A percentile compares a stretch with the other conserved stretches of the same genome.
Conservation (phyloP, 1,139 yeast species). For the Geotrichum klebahnii region DNA sequence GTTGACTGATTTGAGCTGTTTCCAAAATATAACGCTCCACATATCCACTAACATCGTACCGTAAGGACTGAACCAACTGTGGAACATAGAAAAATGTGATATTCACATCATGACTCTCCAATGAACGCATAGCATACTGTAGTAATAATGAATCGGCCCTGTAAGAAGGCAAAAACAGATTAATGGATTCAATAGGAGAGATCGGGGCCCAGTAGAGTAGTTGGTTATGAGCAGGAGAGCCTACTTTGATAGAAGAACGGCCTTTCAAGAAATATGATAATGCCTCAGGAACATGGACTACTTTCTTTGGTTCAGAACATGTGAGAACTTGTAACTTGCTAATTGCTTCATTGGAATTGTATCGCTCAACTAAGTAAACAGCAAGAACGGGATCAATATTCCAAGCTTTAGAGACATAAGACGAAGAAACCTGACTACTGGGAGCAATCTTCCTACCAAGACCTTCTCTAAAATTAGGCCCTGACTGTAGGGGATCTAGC, state of each 20-base stretch:
- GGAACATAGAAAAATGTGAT: constrained; percentile 95
- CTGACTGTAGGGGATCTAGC: constrained; percentile 64
- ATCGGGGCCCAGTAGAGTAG: constrained; percentile 72
- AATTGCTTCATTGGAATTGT: constrained; percentile 39
- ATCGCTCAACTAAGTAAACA: constrained; percentile 62
- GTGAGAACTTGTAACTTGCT: constrained; percentile 49
- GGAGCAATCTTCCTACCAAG: constrained; percentile 26
- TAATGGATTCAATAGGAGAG: constrained; percentile 81
- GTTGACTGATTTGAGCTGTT: constrained; percentile 83
- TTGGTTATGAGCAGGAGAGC: constrained; percentile 30
- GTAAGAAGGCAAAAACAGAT: constrained; percentile 73
- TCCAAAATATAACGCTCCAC: constrained; percentile 86
- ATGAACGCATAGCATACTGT: constrained; percentile 86
- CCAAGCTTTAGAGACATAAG: constrained; percentile 53
- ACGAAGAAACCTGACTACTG: constrained; percentile 23
- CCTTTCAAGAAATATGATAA: constrained; percentile 44
- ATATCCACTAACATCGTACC: constrained; percentile 79
- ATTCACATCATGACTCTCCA: constrained; percentile 83
- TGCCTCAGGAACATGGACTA: constrained; percentile 60
- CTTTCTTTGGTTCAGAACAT: constrained; percentile 55
- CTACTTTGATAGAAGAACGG: constrained; percentile 13
- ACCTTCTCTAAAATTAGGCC: constrained; percentile 34
- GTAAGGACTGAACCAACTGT: constrained; percentile 87
- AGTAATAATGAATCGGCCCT: constrained; percentile 63
- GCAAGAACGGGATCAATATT: constrained; percentile 69